Base-by-base conservation (phyloP, 768 basidiomycete species). In the Agaricus sinodeliciosus region DNA sequence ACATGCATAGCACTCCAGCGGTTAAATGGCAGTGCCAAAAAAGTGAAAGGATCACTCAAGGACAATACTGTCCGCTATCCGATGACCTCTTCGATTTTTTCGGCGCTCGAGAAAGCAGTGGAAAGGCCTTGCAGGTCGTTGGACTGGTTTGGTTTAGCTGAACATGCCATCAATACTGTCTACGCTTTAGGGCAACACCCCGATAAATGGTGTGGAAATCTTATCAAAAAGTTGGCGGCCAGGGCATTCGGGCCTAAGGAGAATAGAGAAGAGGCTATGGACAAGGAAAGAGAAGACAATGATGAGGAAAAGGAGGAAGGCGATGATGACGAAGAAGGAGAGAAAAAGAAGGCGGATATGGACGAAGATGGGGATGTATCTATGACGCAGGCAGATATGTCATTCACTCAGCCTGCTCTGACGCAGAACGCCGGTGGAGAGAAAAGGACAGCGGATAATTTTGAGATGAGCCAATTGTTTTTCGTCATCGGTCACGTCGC, bases 101-200 rank as follows among this genome's bases (percentile, higher is more conserved):
- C 74, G 25, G 88, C 88, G 60, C 74, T 99, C 5, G 81, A 87
- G 61, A 84, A 87, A 2, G 76, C 84, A n/a, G 79, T 97, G 34
- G 83, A 92, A 59, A 75, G 82, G 49, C 87, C 91, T 0, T 89
- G 84, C 53, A 78, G 84, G 42, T 86, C 87, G 16, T 89, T 85
- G 59, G 94, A 97, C 54, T 99, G 95, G 95, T 98, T 99, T 60
- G 87, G 87, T 9, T 82, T 98, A 70, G 91, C 95, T 0, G 96
- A 99, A 65, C 95, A 99, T 66, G 90, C 85, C 8, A 85, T 99
- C 69, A 97, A 99, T 65, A 93, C 95, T 1, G 86, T 96, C 47
- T 99, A 98, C 60, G 84, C 88, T 0, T 80, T 99, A 2, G 94
- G 90, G 16, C 92, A 97, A 61, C 92, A 93, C 57, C 96, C 95